These are phyloP conservation scores for Earliella scabrosa DNA, from an alignment of 1,284 basidiomycete genomes.

Conservation along the genomic window DNA sequence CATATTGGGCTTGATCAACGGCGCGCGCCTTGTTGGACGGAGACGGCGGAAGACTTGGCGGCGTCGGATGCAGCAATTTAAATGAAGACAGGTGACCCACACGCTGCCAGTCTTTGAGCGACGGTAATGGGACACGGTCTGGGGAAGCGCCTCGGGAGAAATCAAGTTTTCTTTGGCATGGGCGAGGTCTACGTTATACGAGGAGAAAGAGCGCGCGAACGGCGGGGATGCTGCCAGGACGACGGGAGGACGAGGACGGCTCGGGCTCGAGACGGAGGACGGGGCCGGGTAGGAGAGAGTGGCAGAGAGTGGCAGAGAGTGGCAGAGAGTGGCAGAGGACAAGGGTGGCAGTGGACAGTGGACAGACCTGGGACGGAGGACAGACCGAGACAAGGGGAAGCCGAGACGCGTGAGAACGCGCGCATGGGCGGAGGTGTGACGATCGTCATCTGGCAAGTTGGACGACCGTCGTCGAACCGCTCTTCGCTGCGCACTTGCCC, in stretches of 20 bases:
- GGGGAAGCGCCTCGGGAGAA: neutral
- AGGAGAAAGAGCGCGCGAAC: neutral
- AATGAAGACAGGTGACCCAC: neutral
- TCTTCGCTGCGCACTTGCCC: conserved; percentile 17
- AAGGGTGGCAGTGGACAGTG: neutral
- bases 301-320: neutral
- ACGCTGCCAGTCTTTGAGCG: neutral
- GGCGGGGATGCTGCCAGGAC: conserved; percentile 3
- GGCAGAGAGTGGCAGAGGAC: neutral
- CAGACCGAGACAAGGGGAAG: neutral
- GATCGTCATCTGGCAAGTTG: conserved; percentile 12
- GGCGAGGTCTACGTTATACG: neutral
- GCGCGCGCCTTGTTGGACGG: neutral
- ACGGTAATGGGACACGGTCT: neutral
- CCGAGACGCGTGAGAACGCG: conserved; percentile 9
- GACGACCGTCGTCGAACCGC: conserved; percentile 20
- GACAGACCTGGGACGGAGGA: too few relatives aligned
- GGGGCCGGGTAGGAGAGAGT: neutral
- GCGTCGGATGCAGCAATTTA: neutral
- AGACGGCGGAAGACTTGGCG: too few relatives aligned
- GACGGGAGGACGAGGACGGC: neutral
- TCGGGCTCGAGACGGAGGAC: too few relatives aligned
- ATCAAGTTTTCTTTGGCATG: neutral
- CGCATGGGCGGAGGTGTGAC: conserved; percentile 1
- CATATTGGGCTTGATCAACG: neutral